A percentile compares a stretch with the other conserved stretches of the same genome.
Conservation (phyloP, 139 green algal genomes). For the Tetratostichococcus sp. region DNA sequence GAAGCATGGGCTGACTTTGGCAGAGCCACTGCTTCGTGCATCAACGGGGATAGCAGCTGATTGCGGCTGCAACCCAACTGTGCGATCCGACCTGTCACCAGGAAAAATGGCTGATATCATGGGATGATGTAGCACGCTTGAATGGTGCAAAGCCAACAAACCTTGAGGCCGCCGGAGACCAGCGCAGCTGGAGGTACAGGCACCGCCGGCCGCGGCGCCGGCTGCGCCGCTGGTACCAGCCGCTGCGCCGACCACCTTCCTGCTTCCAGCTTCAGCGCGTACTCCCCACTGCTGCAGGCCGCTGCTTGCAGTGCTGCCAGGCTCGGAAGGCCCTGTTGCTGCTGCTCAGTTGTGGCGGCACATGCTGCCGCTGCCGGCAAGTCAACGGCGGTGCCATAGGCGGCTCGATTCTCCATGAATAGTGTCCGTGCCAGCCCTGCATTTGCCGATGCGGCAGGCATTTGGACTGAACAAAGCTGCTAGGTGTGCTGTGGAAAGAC, state of each 20-base stretch:
- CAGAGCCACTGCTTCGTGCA: too few species aligned
- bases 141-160: background rate
- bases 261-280: background rate
- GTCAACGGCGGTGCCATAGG: background rate
- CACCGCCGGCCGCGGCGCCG: background rate
- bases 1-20: too few species aligned
- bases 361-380: background rate
- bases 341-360: background rate
- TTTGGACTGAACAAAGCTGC: too few species aligned
- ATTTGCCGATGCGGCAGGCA: background rate
- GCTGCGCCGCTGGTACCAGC: background rate
- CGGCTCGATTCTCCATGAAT: background rate
- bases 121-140: too few species aligned
- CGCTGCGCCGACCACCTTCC: slow-evolving; percentile 1
- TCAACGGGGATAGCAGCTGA: too few species aligned
- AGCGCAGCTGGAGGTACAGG: background rate
- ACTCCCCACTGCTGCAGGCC: slow-evolving; percentile 7
- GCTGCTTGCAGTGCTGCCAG: background rate
- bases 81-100: too few species aligned
- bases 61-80: too few species aligned
- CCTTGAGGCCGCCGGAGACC: slow-evolving; percentile 11
- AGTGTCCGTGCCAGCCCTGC: background rate
- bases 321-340: background rate
- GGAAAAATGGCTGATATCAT: too few species aligned
- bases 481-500: too few species aligned